A percentile compares a stretch with the other conserved stretches of the same genome.
These are phyloP conservation scores for Termitomyces bulborhizus DNA, from an alignment of 768 basidiomycete genomes.

Conservation along the genomic window DNA sequence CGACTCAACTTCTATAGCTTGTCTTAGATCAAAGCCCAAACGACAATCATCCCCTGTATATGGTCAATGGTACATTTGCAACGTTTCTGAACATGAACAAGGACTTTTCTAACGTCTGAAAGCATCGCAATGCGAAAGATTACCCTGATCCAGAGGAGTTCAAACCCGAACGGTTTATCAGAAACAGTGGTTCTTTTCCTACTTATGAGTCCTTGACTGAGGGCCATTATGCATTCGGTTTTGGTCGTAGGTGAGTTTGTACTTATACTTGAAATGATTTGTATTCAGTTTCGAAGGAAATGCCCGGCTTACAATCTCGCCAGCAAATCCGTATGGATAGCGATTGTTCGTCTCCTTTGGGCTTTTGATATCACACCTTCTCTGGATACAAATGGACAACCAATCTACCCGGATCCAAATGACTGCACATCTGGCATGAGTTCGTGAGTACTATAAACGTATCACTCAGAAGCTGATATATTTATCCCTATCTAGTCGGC, in stretches of 20 bases:
- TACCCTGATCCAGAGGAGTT: background rate
- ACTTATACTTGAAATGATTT: background rate
- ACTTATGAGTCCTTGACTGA: background rate
- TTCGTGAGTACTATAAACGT: background rate
- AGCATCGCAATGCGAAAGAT: background rate
- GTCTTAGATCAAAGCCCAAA: background rate
- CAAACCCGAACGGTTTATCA: background rate
- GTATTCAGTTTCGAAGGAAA: background rate
- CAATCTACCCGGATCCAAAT: background rate
- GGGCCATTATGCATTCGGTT: background rate
- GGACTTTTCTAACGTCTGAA: background rate
- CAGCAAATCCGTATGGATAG: slow-evolving; percentile 4
- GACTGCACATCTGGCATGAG: slow-evolving; percentile 4
- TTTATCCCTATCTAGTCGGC: background rate
- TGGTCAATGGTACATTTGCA: background rate
- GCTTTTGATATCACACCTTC: slow-evolving; percentile 3
- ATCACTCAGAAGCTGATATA: background rate
- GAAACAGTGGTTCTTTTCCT: background rate
- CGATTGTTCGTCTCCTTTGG: slow-evolving; percentile 2
- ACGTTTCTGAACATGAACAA: background rate
- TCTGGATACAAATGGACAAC: background rate
- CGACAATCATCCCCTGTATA: background rate
- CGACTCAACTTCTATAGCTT: background rate
- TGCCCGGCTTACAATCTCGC: slow-evolving; percentile 1
- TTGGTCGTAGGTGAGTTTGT: background rate